Percentiles rank a stretch among this genome's conserved stretches.
Evolutionary conservation across 2,329 filamentous ascomycete genomes (phyloP).

Genomic region (Alternaria hordeiaustralica): DNA sequence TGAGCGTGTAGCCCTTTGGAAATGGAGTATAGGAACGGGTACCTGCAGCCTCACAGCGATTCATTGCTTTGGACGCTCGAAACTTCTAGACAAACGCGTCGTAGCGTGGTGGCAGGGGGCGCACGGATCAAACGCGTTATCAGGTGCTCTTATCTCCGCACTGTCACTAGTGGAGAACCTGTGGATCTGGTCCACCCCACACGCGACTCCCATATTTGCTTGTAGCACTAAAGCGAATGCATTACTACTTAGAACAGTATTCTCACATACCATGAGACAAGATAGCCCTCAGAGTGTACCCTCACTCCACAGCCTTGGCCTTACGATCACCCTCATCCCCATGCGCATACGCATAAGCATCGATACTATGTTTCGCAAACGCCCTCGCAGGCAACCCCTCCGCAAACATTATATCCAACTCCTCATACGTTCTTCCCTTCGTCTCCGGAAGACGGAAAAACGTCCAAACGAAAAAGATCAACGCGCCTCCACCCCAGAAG

Average conservation of each 20-base stretch:
- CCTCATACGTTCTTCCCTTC: slow-evolving; percentile 76
- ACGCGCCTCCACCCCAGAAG: slow-evolving; percentile 81
- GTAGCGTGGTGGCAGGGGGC: neutral
- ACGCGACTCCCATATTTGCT: too few relatives aligned
- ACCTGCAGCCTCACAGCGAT: neutral
- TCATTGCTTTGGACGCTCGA: neutral
- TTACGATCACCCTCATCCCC: slow-evolving; percentile 4
- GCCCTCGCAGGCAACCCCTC: slow-evolving; percentile 21
- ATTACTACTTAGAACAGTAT: neutral
- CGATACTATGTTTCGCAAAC: slow-evolving; percentile 9
- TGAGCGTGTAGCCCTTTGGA: neutral
- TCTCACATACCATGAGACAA: neutral
- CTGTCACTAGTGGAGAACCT: neutral
- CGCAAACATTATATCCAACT: slow-evolving; percentile 82
- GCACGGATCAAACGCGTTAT: neutral
- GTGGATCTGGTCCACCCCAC: neutral
- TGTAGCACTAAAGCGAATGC: neutral
- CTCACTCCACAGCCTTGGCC: neutral
- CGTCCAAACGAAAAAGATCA: slow-evolving; percentile 73
- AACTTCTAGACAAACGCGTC: neutral
- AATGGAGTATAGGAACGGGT: too few relatives aligned
- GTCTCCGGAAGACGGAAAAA: slow-evolving; percentile 82
- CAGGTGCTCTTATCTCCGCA: neutral
- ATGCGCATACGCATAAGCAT: slow-evolving; percentile 25
- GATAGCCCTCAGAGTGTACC: too few relatives aligned